Percentiles rank a stretch among this genome's conserved stretches.
phyloP scores from a whole-genome alignment of 306 rosid genomes.

The Corylus heterophylla region DNA sequence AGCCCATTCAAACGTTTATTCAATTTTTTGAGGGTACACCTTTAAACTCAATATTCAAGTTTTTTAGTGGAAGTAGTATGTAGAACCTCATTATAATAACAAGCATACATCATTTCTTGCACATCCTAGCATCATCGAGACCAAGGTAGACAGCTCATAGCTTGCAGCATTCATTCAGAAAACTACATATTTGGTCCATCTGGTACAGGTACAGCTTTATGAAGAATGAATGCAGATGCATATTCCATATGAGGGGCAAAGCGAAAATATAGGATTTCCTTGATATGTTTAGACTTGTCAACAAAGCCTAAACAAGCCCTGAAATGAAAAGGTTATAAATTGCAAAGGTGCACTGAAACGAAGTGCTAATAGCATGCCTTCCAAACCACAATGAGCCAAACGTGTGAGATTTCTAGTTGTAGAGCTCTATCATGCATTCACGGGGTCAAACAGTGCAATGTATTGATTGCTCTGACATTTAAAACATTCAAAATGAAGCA shows the following conservation, averaged over 20 bases:
- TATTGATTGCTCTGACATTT: background rate
- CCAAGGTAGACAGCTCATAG: background rate
- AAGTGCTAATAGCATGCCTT: background rate
- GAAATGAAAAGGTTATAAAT: background rate
- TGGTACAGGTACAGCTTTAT: background rate
- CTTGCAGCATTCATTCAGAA: background rate
- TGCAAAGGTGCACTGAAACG: too few relatives aligned
- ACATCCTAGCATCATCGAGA: background rate
- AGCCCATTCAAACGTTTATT: background rate
- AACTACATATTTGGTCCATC: background rate
- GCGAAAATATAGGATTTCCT: background rate
- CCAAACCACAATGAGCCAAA: background rate
- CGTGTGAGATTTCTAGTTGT: background rate
- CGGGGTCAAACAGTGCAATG: background rate
- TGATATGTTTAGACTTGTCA: background rate
- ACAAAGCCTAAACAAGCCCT: background rate
- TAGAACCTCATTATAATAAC: background rate
- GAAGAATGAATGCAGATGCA: background rate
- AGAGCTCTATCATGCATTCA: background rate
- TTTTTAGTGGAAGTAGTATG: background rate
- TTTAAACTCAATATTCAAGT: background rate
- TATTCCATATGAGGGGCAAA: background rate
- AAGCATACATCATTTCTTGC: background rate
- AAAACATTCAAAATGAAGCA: background rate
- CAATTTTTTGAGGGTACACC: background rate